phyloP scores from a whole-genome alignment of 345 rosid genomes.

The Melaleuca quinquenervia region DNA sequence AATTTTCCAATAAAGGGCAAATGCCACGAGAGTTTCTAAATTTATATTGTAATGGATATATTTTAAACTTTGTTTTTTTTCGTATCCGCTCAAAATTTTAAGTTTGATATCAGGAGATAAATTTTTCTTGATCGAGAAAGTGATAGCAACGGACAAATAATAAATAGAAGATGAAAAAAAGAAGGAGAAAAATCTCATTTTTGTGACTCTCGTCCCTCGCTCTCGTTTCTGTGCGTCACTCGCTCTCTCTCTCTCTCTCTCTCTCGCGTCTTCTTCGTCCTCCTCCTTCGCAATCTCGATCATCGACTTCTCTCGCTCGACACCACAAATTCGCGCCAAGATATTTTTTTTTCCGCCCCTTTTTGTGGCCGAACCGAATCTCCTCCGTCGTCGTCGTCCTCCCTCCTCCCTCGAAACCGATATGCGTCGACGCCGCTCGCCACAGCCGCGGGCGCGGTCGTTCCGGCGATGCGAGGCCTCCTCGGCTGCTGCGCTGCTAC shows the following conservation, averaged over 20 bases:
- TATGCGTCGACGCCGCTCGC: background rate
- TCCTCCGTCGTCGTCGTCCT: background rate
- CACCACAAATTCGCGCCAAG: conserved; percentile 2
- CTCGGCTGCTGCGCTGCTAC: background rate
- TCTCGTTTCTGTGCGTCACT: background rate
- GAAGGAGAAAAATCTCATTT: background rate
- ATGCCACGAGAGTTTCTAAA: too few species aligned
- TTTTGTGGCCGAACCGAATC: too few species aligned
- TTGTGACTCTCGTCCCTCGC: background rate
- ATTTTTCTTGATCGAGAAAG: background rate
- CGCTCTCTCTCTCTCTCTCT: background rate
- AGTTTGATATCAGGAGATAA: too few species aligned
- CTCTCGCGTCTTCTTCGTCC: background rate
- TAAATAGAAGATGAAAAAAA: background rate
- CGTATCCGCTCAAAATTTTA: too few species aligned
- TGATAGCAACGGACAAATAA: background rate
- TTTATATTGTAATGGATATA: too few species aligned
- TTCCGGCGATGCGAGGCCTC: background rate
- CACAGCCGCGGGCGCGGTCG: background rate
- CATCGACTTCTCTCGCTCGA: background rate
- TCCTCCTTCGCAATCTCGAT: background rate
- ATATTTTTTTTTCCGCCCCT: conserved; percentile 6
- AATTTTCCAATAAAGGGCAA: too few species aligned
- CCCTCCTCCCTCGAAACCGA: background rate
- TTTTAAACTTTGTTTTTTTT: too few species aligned